Base-by-base conservation (phyloP, 768 basidiomycete species). In the Butyriboletus loyo region DNA sequence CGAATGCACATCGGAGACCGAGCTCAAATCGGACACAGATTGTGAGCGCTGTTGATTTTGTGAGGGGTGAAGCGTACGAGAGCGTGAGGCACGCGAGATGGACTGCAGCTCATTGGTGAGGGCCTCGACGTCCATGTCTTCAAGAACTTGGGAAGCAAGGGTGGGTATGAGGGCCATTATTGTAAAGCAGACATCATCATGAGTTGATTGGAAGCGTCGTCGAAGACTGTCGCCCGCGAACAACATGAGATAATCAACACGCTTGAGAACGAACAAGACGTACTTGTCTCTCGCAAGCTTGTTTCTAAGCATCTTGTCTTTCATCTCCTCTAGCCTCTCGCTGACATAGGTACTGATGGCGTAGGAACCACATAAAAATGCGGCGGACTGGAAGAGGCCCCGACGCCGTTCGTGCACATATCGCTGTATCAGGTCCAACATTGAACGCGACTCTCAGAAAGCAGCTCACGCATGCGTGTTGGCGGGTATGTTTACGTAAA, bases 171-270 rank as follows among this genome's bases (percentile, higher is more conserved):
- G 75, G 0, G 86, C 83, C 64, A 87, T 81, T 43, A 87, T 74
- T 1, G 87, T 92, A 63, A 83, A 95, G 7, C 86, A 82, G 22
- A 82, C 77, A 62, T 93, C 86, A 53, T 89, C 83, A 58, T 88
- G 85, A 24, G 85, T 90, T 56, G 88, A 83, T 31, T 78, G 75
- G 66, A 92, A 95, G 32, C 92, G 77, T 41, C 83, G 75, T 46
- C 82, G 78, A 25, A 94, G 71, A 58, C 91, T 93, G 47, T 25
- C 36, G 17, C 17, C 27, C 41, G 22, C 10, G 15, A 43, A 43
- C 7, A 30, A 35, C 4, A 30, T 56, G 34, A 52, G 63, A 32
- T 14, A 22, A 46, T 36, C 31, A 38, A 19, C 28, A 22, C 7
- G 21, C 14, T 31, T 27, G 24, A 46, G 22, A 42, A 37, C 27